Percentiles rank a stretch among this genome's conserved stretches.
These are phyloP conservation scores for Chalciporus pseudorubinellus DNA, from an alignment of 768 basidiomycete species.

Conservation along the genomic window DNA sequence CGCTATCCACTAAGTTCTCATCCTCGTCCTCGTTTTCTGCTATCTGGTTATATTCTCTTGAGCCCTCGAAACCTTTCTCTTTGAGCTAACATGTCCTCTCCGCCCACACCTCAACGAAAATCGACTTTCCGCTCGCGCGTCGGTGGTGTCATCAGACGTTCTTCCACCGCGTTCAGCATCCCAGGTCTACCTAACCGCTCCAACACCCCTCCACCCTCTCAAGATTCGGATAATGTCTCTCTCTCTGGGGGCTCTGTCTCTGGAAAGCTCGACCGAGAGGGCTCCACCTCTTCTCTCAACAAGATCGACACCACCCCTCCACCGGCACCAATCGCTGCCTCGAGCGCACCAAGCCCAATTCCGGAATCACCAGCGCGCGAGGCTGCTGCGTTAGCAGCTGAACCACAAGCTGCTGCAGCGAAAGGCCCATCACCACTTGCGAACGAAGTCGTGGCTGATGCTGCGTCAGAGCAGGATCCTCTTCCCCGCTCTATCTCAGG, in stretches of 20 bases:
- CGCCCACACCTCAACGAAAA: slow-evolving; percentile 35
- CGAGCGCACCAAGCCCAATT: slow-evolving; percentile 57
- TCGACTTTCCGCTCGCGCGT: slow-evolving; percentile 56
- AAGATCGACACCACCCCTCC: slow-evolving; percentile 35
- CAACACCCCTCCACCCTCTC: slow-evolving; percentile 24
- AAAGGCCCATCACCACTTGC: slow-evolving; percentile 45
- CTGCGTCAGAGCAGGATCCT: slow-evolving; percentile 15
- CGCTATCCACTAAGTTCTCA: not conserved
- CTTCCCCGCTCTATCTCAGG: slow-evolving; percentile 22
- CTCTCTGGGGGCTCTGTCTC: slow-evolving; percentile 25
- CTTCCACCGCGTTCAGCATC: slow-evolving; percentile 53
- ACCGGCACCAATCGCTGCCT: slow-evolving; percentile 17
- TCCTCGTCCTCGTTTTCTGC: slow-evolving; percentile 8
- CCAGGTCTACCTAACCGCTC: slow-evolving; percentile 34
- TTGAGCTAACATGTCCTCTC: slow-evolving; percentile 28
- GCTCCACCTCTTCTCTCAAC: slow-evolving; percentile 30
- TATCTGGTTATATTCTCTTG: not conserved
- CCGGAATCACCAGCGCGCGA: slow-evolving; percentile 67
- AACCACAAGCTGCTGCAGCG: slow-evolving; percentile 20
- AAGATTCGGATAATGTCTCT: slow-evolving; percentile 28
- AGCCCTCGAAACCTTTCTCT: not conserved
- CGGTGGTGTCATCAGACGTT: slow-evolving; percentile 57
- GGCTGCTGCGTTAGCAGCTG: slow-evolving; percentile 40
- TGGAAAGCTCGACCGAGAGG: slow-evolving; percentile 29
- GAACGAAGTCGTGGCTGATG: slow-evolving; percentile 23